phyloP scores from a whole-genome alignment of 164 flowering plant genomes.

The Stephania japonica region DNA sequence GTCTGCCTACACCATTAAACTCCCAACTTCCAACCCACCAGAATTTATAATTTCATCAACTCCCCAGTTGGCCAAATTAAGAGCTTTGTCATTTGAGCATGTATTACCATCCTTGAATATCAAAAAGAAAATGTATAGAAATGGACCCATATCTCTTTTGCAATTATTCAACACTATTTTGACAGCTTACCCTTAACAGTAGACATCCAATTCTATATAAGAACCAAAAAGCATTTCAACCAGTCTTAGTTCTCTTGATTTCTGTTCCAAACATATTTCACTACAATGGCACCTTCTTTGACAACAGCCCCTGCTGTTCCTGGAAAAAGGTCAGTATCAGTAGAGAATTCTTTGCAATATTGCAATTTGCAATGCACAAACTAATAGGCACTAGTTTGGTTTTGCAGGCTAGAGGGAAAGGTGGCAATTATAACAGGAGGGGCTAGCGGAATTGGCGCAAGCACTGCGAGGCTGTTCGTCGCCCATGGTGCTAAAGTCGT shows the following conservation, averaged over 20 bases:
- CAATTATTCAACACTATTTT: neutral
- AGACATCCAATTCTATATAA: neutral
- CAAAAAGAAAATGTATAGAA: neutral
- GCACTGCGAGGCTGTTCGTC: slow-evolving; percentile 10
- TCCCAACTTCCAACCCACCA: neutral
- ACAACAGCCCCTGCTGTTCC: neutral
- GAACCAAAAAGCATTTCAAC: neutral
- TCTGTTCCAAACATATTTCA: neutral
- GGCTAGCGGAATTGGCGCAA: slow-evolving; percentile 20
- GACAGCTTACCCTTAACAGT: neutral
- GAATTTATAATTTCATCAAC: neutral
- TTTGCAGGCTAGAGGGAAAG: slow-evolving; percentile 17
- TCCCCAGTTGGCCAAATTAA: neutral
- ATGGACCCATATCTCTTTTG: neutral
- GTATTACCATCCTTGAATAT: neutral
- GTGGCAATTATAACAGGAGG: slow-evolving; percentile 23
- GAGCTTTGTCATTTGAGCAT: neutral
- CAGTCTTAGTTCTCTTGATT: neutral
- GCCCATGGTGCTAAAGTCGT: slow-evolving; percentile 19
- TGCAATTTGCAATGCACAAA: neutral
- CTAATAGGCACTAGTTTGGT: neutral
- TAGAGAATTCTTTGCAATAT: neutral
- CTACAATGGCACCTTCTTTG: neutral
- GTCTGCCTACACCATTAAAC: neutral
- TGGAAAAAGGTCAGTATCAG: neutral